Evolutionary conservation across 192 early-diverging fungal species (phyloP).

Genomic region (Physocladia obscura): DNA sequence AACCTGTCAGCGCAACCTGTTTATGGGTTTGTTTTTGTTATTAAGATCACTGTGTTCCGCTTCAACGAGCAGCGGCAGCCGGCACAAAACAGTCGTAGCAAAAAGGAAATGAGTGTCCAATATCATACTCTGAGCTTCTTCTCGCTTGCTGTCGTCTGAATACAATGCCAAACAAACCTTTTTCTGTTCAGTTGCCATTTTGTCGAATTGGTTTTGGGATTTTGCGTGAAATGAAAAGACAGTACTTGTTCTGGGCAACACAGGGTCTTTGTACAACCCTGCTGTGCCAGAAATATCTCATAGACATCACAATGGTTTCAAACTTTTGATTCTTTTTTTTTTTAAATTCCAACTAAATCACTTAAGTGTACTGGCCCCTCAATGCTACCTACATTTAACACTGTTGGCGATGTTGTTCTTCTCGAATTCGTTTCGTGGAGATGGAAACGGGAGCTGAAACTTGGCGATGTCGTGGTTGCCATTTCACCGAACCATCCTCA

Average conservation of each 20-base stretch:
- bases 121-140: conserved; percentile 1
- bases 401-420: conserved; percentile 74
- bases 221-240: not conserved
- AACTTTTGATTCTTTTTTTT: conserved; percentile 14
- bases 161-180: not conserved
- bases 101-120: not conserved
- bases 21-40: too few relatives aligned
- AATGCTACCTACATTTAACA: conserved; percentile 89
- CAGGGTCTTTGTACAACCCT: conserved; percentile 72
- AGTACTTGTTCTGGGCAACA: conserved; percentile 4
- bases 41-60: too few relatives aligned
- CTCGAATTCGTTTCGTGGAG: conserved; percentile 65
- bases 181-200: not conserved
- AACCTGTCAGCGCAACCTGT: conserved; percentile 65
- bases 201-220: not conserved
- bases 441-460: conserved; percentile 18
- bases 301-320: conserved; percentile 74
- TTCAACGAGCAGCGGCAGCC: not conserved
- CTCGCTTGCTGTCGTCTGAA: not conserved
- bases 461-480: conserved; percentile 81
- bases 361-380: conserved; percentile 77
- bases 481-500: conserved; percentile 69
- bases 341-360: not conserved
- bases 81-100: not conserved
- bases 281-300: conserved; percentile 70